A percentile compares a stretch with the other conserved stretches of the same genome.
Evolutionary conservation across 768 basidiomycete genomes (phyloP).

Genomic region (Leccinum subgranulosum): DNA sequence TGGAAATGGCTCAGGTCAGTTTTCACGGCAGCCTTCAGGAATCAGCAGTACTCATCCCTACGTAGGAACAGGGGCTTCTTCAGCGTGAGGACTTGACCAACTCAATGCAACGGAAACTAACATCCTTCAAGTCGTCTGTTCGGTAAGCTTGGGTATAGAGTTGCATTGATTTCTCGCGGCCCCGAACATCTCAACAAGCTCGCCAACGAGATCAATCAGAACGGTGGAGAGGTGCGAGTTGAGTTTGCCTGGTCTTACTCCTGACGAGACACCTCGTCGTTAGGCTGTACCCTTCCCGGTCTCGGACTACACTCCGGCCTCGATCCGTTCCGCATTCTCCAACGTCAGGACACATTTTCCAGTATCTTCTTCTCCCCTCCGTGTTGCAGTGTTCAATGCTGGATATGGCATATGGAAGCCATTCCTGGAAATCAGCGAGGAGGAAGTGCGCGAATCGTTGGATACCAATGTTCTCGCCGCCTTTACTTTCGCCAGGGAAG

Average conservation of each 20-base stretch:
- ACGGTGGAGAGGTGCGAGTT: constrained; percentile 54
- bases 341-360: constrained; percentile 46
- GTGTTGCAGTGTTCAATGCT: constrained; percentile 64
- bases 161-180: constrained; percentile 65
- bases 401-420: constrained; percentile 58
- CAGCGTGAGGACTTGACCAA: constrained; percentile 43
- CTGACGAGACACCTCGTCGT: neutral
- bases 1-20: constrained; percentile 38
- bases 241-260: neutral
- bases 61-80: constrained; percentile 54
- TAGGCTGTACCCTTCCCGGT: constrained; percentile 60
- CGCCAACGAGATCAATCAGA: constrained; percentile 50
- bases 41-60: neutral
- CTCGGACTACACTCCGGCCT: constrained; percentile 45
- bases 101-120: neutral
- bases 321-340: constrained; percentile 49
- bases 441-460: constrained; percentile 50
- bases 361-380: constrained; percentile 47
- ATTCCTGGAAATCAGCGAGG: constrained; percentile 60
- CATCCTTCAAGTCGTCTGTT: constrained; percentile 47
- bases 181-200: constrained; percentile 48
- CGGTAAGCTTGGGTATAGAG: constrained; percentile 58
- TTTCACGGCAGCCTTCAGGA: neutral
- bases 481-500: constrained; percentile 62
- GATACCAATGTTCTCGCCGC: constrained; percentile 55